Conservation (phyloP, 129 eudicot genomes). For the Escallonia rubra region DNA sequence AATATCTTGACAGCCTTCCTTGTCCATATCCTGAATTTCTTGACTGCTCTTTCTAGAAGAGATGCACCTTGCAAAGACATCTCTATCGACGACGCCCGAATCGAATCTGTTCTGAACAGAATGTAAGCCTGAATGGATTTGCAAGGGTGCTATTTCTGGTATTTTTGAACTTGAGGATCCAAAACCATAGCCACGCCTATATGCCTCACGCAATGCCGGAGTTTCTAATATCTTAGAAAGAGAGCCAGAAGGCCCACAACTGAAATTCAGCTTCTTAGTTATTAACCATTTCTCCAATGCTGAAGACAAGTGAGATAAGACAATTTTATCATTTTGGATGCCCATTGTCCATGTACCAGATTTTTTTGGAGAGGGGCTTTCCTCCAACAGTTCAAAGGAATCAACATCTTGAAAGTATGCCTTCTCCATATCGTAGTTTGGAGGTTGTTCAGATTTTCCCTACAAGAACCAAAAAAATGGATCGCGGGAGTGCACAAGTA, state of each 20-base stretch:
- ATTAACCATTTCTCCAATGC: constrained; percentile 66
- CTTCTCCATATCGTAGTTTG: constrained; percentile 71
- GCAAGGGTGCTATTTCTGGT: constrained; percentile 24
- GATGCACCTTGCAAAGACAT: constrained; percentile 17
- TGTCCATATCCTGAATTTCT: constrained; percentile 8
- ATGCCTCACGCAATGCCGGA: constrained; percentile 35
- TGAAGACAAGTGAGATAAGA: constrained; percentile 52
- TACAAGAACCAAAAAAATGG: constrained; percentile 13
- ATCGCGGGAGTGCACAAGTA: neutral
- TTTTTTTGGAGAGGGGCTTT: constrained; percentile 91
- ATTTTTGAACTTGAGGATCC: constrained; percentile 26
- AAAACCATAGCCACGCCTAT: constrained; percentile 18
- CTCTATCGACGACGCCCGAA: constrained; percentile 12
- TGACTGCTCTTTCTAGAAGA: constrained; percentile 23
- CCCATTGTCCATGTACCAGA: constrained; percentile 75
- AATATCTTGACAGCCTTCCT: constrained; percentile 48
- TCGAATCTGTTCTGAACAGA: constrained; percentile 19
- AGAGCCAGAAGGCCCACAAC: constrained; percentile 44
- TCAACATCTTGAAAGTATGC: constrained; percentile 94
- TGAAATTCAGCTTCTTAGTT: constrained; percentile 31
- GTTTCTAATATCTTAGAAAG: constrained; percentile 74
- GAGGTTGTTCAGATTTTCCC: constrained; percentile 58
- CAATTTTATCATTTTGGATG: constrained; percentile 27
- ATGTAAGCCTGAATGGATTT: constrained; percentile 16
- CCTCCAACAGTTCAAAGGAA: constrained; percentile 76